Evolutionary conservation across 768 basidiomycete genomes (phyloP).

Genomic region (Rhizopogon sp.): DNA sequence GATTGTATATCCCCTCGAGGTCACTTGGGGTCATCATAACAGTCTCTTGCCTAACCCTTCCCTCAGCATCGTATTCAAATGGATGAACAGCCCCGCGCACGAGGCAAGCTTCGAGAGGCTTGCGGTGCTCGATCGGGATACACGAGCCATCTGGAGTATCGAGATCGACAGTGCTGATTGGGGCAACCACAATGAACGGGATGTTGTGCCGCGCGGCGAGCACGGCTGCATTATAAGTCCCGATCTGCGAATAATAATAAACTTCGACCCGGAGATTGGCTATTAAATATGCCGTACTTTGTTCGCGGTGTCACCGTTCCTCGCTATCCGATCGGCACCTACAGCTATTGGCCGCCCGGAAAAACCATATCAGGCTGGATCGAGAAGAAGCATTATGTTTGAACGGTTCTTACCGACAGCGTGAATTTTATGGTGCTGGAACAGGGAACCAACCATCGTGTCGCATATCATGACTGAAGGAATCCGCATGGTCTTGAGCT

Average conservation of each 20-base stretch:
- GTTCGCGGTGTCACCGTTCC: slow-evolving; percentile 96
- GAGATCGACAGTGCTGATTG: slow-evolving; percentile 89
- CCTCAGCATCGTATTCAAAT: slow-evolving; percentile 30
- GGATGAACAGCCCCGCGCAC: slow-evolving; percentile 80
- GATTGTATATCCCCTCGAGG: slow-evolving; percentile 72
- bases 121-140: slow-evolving; percentile 93
- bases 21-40: slow-evolving; percentile 79
- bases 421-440: slow-evolving; percentile 82
- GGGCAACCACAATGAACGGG: slow-evolving; percentile 91
- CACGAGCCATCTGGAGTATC: slow-evolving; percentile 66
- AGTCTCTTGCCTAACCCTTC: slow-evolving; percentile 58
- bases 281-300: slow-evolving; percentile 45
- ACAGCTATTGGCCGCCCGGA: slow-evolving; percentile 44
- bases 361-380: background rate
- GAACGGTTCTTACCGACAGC: slow-evolving; percentile 55
- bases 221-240: slow-evolving; percentile 95
- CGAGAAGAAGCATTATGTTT: no score
- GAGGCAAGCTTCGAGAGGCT: slow-evolving; percentile 81
- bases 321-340: slow-evolving; percentile 84
- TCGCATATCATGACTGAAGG: slow-evolving; percentile 95
- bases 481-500: slow-evolving; percentile 78
- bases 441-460: slow-evolving; percentile 94
- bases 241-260: slow-evolving; percentile 43
- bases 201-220: slow-evolving; percentile 83
- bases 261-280: background rate